Conservation (phyloP, 1,139 yeast species). For the Saccharomyces hybrid region DNA sequence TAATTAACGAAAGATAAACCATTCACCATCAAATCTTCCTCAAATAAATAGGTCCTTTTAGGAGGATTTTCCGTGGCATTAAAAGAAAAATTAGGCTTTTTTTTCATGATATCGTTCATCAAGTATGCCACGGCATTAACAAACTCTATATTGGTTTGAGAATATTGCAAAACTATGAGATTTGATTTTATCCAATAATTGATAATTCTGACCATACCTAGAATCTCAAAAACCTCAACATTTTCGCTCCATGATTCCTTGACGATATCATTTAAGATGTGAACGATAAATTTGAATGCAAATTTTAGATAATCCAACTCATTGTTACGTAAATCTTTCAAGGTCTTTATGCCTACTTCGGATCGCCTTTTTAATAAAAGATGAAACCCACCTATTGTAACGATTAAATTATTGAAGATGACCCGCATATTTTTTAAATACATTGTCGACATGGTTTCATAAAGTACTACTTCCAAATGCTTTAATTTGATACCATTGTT, state of each 20-base stretch:
- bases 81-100: slow-evolving; percentile 6
- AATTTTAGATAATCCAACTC: slow-evolving; percentile 19
- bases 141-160: slow-evolving; percentile 35
- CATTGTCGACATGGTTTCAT: slow-evolving; percentile 24
- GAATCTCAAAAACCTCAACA: slow-evolving; percentile 20
- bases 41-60: slow-evolving; percentile 46
- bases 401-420: slow-evolving; percentile 23
- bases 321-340: slow-evolving; percentile 8
- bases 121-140: slow-evolving; percentile 34
- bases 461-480: slow-evolving; percentile 17
- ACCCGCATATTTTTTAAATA: slow-evolving; percentile 23
- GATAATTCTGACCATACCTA: slow-evolving; percentile 40
- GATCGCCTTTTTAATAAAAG: slow-evolving; percentile 13
- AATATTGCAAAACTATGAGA: slow-evolving; percentile 36
- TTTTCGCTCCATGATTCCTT: slow-evolving; percentile 20
- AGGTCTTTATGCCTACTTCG: slow-evolving; percentile 1
- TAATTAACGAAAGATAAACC: slow-evolving; percentile 51
- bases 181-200: slow-evolving; percentile 50
- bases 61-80: slow-evolving; percentile 28
- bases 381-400: slow-evolving; percentile 27
- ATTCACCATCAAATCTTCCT: slow-evolving; percentile 56
- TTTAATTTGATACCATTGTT: slow-evolving; percentile 15
- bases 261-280: slow-evolving; percentile 23
- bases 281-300: slow-evolving; percentile 22
- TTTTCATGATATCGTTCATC: slow-evolving; percentile 29